Evolutionary conservation across 2,329 filamentous ascomycete genomes (phyloP), one percentile per base, ranked within the genome.

Genomic region (Calonectria henricotiae): DNA sequence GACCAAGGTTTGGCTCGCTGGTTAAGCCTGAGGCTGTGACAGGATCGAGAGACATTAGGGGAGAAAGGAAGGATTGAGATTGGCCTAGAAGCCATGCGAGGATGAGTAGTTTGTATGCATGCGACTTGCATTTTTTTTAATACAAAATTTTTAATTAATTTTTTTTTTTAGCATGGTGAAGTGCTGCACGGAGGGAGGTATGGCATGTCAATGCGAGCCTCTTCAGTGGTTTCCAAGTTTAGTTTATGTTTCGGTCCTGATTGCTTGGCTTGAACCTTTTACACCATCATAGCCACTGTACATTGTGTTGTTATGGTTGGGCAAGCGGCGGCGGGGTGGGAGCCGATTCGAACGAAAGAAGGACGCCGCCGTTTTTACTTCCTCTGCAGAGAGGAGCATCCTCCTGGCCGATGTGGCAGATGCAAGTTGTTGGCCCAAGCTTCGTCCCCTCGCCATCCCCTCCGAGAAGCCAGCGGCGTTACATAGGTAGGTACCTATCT

Each of bases 381-480:
- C 17, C 15, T 43, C 41, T 43, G 41, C 17, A 43, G 41, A 20
- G n/a, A 15, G 13, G n/a, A 15, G 13, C 15, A 11, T 11, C n/a
- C 51, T 8, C n/a, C 2, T 23, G 13, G 51, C 17, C 11, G 51
- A 11, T 5, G 9, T 37, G 35, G 35, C 5, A 3, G 20, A 58
- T 58, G 20, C 20, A 20, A 20, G 20, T 20, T 20, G 20, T 20
- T 20, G 64, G 64, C 55, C 64, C 64, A 67, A 67, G 64, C 64
- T 63, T 47, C 46, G 25, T 17, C 32, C 27, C 51, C 20, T 20
- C 20, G 20, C 20, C 20, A 20, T 32, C 35, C 54, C 20, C 43
- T 37, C 35, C 12, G 9, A 37, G 35, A 37, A 8, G 35, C 17
- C 27, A 17, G 41, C 43, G 15, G 20, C 58, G 15, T 9, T 25